phyloP scores from a whole-genome alignment of 2,329 filamentous ascomycete genomes.

The Truncatella angustata region DNA sequence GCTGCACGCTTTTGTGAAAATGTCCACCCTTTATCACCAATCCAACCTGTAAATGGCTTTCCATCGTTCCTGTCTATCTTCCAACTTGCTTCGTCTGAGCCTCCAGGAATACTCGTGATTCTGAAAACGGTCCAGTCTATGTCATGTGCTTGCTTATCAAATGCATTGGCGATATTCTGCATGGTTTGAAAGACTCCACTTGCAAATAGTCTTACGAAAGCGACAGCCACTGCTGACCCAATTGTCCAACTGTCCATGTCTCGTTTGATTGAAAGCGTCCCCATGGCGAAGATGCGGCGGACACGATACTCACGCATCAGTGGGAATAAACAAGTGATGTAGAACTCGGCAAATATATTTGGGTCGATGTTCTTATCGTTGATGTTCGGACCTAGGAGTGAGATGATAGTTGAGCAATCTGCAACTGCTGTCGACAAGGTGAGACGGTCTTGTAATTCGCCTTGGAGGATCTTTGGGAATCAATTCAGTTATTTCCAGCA shows the following conservation, averaged over 20 bases:
- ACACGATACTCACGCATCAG: constrained; percentile 28
- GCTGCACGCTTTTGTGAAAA: constrained; percentile 15
- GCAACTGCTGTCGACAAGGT: constrained; percentile 16
- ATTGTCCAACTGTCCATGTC: constrained; percentile 18
- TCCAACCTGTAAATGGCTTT: constrained; percentile 16
- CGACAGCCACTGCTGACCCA: constrained; percentile 15
- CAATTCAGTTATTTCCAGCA: neutral
- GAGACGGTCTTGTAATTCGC: constrained; percentile 19
- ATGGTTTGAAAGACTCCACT: constrained; percentile 18
- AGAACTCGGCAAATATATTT: constrained; percentile 15
- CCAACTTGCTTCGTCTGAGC: constrained; percentile 24
- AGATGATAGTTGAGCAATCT: constrained; percentile 16
- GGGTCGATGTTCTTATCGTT: neutral
- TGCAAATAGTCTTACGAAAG: constrained; percentile 14
- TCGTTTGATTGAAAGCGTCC: constrained; percentile 27
- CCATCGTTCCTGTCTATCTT: constrained; percentile 23
- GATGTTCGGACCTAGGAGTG: constrained; percentile 22
- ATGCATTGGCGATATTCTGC: constrained; percentile 16
- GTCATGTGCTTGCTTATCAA: constrained; percentile 18
- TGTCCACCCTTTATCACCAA: constrained; percentile 19
- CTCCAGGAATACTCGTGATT: constrained; percentile 25
- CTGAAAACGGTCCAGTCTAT: constrained; percentile 29
- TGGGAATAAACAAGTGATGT: constrained; percentile 17
- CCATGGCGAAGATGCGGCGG: constrained; percentile 31
- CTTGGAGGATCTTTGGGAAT: constrained; percentile 22